Evolutionary conservation across 768 basidiomycete species (phyloP), one percentile per base, ranked within the genome.

Genomic region (Collybia sordida): DNA sequence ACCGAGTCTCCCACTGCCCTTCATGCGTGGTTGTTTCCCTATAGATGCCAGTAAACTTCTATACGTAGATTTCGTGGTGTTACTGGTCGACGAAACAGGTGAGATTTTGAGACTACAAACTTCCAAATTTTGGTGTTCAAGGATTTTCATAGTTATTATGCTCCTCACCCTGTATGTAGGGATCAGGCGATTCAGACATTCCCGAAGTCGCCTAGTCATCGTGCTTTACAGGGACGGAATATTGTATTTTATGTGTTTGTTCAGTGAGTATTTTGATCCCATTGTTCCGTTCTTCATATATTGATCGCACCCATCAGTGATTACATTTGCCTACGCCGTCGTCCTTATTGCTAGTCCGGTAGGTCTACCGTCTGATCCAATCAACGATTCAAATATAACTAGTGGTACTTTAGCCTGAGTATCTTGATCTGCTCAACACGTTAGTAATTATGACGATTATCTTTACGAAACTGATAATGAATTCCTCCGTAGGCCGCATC

Each of bases 191-290:
- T 53, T 49, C 47, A 9, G 52, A 11, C 18, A 43, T 25, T 53
- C 52, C 15, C 7, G 38, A 7, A 49, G 25, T 22, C 47, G 28
- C 3, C 19, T 49, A 9, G 35, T 53, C 4, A 12, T 25, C 6
- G 49, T 38, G 0, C 41, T 53, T 18, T 53, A 53, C 42, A 23
- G 52, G 15, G 52, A 53, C 38, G 52, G 52, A 18, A 27, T 53
- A 31, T 22, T 49, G 3, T 53, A 49, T 34, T 53, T 49, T 21
- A 15, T 49, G 31, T 44, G 15, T 22, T 36, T 53, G 23, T 49
- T 49, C 19, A 6, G 52, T 53, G 34, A 49, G 52, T 42, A 3
- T 28, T 6, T 19, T 8, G 17, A 18, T 21, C 6, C 4, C 35
- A 21, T 6, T 18, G 4, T 14, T 36, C 5, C 25, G n/a, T 28